Evolutionary conservation across 2,329 filamentous ascomycete genomes (phyloP), one percentile per base, ranked within the genome.

Genomic region (Colletotrichum theobromicola): DNA sequence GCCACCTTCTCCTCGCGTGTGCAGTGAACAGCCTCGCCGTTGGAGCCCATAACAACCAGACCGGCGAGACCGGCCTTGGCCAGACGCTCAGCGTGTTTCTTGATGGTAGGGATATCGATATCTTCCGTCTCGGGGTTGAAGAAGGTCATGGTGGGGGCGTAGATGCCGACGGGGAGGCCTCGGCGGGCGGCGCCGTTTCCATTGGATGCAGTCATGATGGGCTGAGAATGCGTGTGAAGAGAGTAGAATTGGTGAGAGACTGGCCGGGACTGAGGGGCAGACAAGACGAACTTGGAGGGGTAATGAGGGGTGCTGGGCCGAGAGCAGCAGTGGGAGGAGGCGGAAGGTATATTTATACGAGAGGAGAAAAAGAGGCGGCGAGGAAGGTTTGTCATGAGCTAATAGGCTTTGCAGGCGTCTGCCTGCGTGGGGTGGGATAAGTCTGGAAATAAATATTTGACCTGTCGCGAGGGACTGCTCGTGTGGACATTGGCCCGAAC

Each of bases 91-190:
- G 94, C 94, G 82, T 98, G 95, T 81, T 90, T 93, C 85, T 94
- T 94, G 86, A 97, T 94, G 74, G 90, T 90, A 42, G 93, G 88
- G 77, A 96, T 91, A 81, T 98, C 95, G 79, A 98, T 89, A 63
- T 97, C 94, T 85, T 98, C 95, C 60, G 94, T 97, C 77, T 93
- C 90, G 8, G 93, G 89, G 84, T 96, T 88, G 87, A 98, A 98
- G 84, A 98, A 97, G 80, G 95, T 97, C 92, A 97, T 95, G 75
- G 94, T 96, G 30, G 95, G 95, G 75, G 94, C 94, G 84, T 97
- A 97, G 82, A 97, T 95, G 82, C 95, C 94, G 80, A 93, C 93
- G 58, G 94, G 93, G 70, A 97, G 90, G 77, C 93, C 88, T 73
- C 89, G 86, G 76, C 86, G 85, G 21, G 84, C 77, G 76, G 84